Evolutionary conservation across 257 asterid species (phyloP), one percentile per base, ranked within the genome.

Genomic region (Fraxinus cuspidata): DNA sequence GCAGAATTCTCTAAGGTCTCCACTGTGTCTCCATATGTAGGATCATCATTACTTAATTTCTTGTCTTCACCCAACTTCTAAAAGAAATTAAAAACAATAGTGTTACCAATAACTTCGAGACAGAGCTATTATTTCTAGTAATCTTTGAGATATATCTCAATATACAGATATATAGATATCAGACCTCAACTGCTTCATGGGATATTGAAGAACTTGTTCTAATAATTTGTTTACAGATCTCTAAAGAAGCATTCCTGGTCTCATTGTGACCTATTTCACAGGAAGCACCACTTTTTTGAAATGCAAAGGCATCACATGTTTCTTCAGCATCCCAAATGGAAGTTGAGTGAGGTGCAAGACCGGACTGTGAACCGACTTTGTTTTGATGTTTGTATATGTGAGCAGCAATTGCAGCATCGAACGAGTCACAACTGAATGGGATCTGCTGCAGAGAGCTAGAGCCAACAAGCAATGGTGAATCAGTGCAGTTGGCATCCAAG

Each of bases 341-440:
- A 81, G 96, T 85, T 74, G 78, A 81, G 42, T 84, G 87, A 71
- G 92, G 83, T 53, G 78, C 74, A 76, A 79, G 81, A 35, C 79
- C 84, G 71, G 81, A 87, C 83, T 86, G 94, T 51, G 58, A 76
- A 70, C 76, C 86, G 11, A 78, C 83, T 89, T 80, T 85, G 86
- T 78, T 86, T 72, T 90, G 93, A 81, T 91, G 96, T 81, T 93
- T 96, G 81, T 82, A 81, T 77, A 93, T 88, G 80, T 96, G 99
- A 78, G 97, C 97, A 71, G 97, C 97, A 84, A 96, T 93, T 79
- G 99, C 99, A 66, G 96, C 98, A 77, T 96, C 99, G 81, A 96
- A 96, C 65, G 99, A 96, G 86, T 96, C 99, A n/a, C 96, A 93
- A 84, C 87, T 87, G 76, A 92, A 88, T 7, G 98, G 89, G 58